Percentiles rank a stretch among this genome's conserved stretches.
These are phyloP conservation scores for Leccinum variicolor DNA, from an alignment of 768 basidiomycete species.

Conservation along the genomic window DNA sequence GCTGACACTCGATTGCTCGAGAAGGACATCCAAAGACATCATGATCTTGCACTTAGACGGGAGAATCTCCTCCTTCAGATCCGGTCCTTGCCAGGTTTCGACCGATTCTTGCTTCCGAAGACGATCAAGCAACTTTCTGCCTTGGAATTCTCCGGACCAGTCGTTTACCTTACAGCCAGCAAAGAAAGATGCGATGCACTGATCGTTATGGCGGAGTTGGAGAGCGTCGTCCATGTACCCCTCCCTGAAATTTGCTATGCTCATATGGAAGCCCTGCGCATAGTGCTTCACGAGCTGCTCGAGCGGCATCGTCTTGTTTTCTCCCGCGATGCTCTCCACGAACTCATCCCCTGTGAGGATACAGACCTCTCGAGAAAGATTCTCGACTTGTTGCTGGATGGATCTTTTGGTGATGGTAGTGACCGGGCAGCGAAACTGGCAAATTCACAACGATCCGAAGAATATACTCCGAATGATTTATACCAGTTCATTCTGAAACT, in stretches of 20 bases:
- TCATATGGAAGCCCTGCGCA: not conserved
- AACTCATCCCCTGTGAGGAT: not conserved
- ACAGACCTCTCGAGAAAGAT: rapidly evolving
- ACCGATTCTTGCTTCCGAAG: not conserved
- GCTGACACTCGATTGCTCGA: not conserved
- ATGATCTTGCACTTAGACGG: not conserved
- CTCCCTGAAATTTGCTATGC: not conserved
- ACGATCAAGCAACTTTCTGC: not conserved
- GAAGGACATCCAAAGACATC: not conserved
- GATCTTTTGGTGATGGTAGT: not conserved
- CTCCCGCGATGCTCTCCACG: not conserved
- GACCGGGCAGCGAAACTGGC: too few species aligned
- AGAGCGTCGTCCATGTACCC: not conserved
- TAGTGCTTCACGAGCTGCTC: not conserved
- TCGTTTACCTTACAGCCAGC: too few species aligned
- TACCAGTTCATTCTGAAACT: too few species aligned
- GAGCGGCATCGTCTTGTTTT: not conserved
- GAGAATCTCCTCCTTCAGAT: not conserved
- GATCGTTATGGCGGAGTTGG: not conserved
- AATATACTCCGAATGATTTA: too few species aligned
- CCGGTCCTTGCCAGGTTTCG: not conserved
- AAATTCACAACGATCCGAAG: too few species aligned
- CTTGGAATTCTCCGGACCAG: too few species aligned
- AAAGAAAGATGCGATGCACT: too few species aligned
- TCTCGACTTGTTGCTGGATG: not conserved